Conservation (phyloP, 2,329 filamentous ascomycete genomes). For the Aureobasidium zeae region DNA sequence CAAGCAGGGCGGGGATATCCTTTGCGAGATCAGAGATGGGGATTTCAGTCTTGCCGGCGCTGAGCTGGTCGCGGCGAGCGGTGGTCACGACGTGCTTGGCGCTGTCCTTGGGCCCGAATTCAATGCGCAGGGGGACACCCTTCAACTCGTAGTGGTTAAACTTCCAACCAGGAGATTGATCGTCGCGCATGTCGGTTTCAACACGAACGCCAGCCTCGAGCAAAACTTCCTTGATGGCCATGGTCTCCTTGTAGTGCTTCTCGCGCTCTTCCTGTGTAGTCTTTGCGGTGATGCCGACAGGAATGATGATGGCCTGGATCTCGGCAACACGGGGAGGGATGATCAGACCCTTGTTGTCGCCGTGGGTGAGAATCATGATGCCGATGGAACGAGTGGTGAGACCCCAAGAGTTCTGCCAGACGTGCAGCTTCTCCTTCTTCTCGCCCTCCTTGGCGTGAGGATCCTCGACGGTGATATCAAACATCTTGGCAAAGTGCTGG, state of each 20-base stretch:
- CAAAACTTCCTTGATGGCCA: constrained; percentile 59
- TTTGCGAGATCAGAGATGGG: constrained; percentile 63
- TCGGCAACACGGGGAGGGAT: constrained; percentile 85
- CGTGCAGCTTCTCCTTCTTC: constrained; percentile 69
- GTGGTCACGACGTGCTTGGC: constrained; percentile 76
- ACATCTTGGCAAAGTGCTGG: constrained; percentile 99
- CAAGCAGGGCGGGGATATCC: constrained; percentile 70
- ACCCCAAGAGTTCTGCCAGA: constrained; percentile 99
- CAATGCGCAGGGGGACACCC: constrained; percentile 85
- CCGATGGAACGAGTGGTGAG: constrained; percentile 94
- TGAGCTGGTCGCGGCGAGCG: constrained; percentile 65
- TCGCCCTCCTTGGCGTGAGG: constrained; percentile 59
- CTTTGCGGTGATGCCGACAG: constrained; percentile 87
- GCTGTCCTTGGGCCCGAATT: constrained; percentile 91
- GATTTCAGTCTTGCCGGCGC: constrained; percentile 69
- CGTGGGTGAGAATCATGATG: constrained; percentile 98
- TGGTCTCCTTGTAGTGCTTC: constrained; percentile 65
- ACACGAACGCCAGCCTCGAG: constrained; percentile 65
- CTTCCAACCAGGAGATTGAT: constrained; percentile 90
- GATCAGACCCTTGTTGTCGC: constrained; percentile 90
- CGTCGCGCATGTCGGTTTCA: constrained; percentile 76
- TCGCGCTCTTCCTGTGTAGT: constrained; percentile 69
- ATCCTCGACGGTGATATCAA: constrained; percentile 94
- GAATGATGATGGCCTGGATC: constrained; percentile 76
- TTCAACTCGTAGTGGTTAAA: constrained; percentile 99